Conservation (phyloP, 164 flowering plant genomes). For the Akebia trifoliata region DNA sequence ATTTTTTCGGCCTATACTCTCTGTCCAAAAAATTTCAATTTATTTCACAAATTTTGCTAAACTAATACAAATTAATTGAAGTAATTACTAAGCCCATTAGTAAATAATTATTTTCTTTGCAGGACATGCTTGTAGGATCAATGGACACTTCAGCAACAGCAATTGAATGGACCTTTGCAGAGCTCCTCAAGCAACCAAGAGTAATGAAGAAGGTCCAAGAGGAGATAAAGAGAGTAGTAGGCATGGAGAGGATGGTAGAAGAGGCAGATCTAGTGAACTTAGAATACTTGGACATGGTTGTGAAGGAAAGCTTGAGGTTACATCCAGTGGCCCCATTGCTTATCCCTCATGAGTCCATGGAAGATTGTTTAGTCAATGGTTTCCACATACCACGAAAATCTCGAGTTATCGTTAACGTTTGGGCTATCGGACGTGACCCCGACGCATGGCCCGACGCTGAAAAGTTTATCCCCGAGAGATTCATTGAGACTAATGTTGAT, state of each 20-base stretch:
- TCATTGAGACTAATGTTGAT: slow-evolving; percentile 6
- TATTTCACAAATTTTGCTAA: too few relatives aligned
- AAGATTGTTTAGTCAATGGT: slow-evolving; percentile 19
- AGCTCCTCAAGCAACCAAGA: slow-evolving; percentile 15
- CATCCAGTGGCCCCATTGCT: slow-evolving; percentile 29
- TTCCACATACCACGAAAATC: slow-evolving; percentile 23
- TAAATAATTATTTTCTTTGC: slow-evolving; percentile 3
- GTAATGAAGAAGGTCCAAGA: slow-evolving; percentile 21
- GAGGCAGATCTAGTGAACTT: slow-evolving; percentile 21
- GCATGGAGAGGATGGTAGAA: slow-evolving; percentile 18
- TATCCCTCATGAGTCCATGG: slow-evolving; percentile 23
- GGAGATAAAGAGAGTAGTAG: slow-evolving; percentile 16
- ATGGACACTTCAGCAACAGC: slow-evolving; percentile 20
- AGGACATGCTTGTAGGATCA: slow-evolving; percentile 16
- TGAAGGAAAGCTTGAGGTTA: slow-evolving; percentile 26
- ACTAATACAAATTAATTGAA: too few relatives aligned
- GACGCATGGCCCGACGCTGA: slow-evolving; percentile 19
- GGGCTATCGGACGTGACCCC: slow-evolving; percentile 26
- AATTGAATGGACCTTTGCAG: slow-evolving; percentile 14
- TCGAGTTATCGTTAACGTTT: slow-evolving; percentile 20
- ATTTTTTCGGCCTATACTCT: not conserved
- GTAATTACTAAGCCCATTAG: too few relatives aligned
- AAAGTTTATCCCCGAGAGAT: slow-evolving; percentile 19
- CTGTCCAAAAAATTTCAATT: too few relatives aligned
- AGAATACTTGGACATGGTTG: slow-evolving; percentile 27